Base-by-base conservation (phyloP, 2,329 filamentous ascomycete genomes). In the Arthroderma uncinatum region DNA sequence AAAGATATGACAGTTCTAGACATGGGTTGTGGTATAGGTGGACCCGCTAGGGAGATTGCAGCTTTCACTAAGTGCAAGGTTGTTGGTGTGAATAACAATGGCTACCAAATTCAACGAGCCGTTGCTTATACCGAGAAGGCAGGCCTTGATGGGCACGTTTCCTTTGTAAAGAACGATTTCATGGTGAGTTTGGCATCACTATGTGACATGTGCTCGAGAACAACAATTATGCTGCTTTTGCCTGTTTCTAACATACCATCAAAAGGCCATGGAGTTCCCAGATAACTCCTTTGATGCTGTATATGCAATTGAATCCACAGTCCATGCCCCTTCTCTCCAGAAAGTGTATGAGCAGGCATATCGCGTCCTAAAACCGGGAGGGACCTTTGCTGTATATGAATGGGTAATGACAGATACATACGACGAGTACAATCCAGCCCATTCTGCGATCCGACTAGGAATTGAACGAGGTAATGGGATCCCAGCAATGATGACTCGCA, bases 361-460 rank as follows among this genome's bases (percentile, higher is more conserved):
- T 82, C 87, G 89, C 50, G 91, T 96, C 19, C 79, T 98, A 62
- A 98, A 97, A 81, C 92, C 92, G 16, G 93, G 92, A 60, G 92
- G 92, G 71, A 79, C 89, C 53, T 97, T 97, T 66, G 93, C 92
- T 69, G 92, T 97, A 55, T 98, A 97, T 75, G 93, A 98, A 75
- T 97, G 93, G 92, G 79, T 97, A 68, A 97, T 98, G 93, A 97
- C 91, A 6, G 91, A 96, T 62, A 78, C 85, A 23, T 98, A 96
- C 74, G 87, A 97, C 76, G 92, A 95, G 70, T 79, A 86, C 60
- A 90, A 96, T 79, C 73, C 88, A 0, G 79, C 83, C 66, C 92
- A 97, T 77, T 86, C 90, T 64, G 83, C 88, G 70, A 93, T 97
- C 69, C 88, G 92, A 62, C 83, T 96, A n/a, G 91, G 87, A 62